A percentile compares a stretch with the other conserved stretches of the same genome.
phyloP scores from a whole-genome alignment of 768 basidiomycete species.

The Epithele typhae region DNA sequence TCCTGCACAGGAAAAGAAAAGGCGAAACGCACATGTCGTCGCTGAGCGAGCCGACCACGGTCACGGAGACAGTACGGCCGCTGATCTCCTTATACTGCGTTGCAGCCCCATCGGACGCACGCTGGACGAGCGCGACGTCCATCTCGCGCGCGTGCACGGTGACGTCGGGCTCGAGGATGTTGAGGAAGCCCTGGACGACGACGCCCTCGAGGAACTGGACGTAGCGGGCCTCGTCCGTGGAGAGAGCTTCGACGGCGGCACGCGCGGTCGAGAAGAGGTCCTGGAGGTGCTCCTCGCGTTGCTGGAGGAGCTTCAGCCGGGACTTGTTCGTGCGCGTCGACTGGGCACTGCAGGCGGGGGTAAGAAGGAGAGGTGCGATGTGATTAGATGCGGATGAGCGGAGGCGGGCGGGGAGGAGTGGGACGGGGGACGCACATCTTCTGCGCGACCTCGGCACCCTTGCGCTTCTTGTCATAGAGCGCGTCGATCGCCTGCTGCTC shows the following conservation, averaged over 20 bases:
- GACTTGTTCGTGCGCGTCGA: slow-evolving; percentile 97
- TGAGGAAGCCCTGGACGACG: slow-evolving; percentile 82
- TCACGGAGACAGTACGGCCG: slow-evolving; percentile 56
- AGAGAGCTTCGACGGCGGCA: slow-evolving; percentile 53
- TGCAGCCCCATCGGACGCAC: slow-evolving; percentile 63
- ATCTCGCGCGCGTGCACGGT: slow-evolving; percentile 63
- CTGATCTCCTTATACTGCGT: slow-evolving; percentile 72
- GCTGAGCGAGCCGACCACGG: slow-evolving; percentile 56
- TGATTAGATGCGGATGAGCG: background rate
- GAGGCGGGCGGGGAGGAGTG: background rate
- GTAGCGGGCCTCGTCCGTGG: slow-evolving; percentile 67
- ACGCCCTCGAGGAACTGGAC: slow-evolving; percentile 77
- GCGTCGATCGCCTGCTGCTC: slow-evolving; percentile 94
- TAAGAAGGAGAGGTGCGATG: background rate
- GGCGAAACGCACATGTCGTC: slow-evolving; percentile 56
- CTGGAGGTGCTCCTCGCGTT: slow-evolving; percentile 88
- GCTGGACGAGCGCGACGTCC: slow-evolving; percentile 57
- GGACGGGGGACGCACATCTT: slow-evolving; percentile 70
- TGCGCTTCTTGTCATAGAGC: slow-evolving; percentile 92
- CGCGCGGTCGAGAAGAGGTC: slow-evolving; percentile 80
- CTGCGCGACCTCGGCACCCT: slow-evolving; percentile 89
- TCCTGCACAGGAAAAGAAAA: background rate
- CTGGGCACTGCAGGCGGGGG: slow-evolving; percentile 59
- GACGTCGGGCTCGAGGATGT: slow-evolving; percentile 71
- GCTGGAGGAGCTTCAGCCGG: slow-evolving; percentile 83